Conservation (phyloP, 768 basidiomycete genomes). For the Tephrocybe rancida region DNA sequence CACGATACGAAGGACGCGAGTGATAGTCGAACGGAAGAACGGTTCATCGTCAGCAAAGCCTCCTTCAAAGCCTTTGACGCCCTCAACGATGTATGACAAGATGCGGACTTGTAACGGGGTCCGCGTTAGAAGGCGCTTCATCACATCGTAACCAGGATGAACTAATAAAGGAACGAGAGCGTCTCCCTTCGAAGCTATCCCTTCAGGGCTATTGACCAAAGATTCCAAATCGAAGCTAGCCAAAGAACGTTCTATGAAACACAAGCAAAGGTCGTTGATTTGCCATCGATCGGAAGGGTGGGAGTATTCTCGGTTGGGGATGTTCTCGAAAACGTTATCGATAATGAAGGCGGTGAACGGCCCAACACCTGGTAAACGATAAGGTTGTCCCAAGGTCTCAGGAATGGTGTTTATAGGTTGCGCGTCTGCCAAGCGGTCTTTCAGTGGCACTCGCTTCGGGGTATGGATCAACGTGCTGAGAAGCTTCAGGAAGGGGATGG, state of each 20-base stretch:
- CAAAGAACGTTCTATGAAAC: slow-evolving; percentile 82
- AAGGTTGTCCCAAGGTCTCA: slow-evolving; percentile 77
- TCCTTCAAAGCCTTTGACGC: slow-evolving; percentile 75
- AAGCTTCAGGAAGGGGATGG: slow-evolving; percentile 84
- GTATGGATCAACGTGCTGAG: slow-evolving; percentile 85
- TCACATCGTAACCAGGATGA: slow-evolving; percentile 89
- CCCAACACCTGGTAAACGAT: slow-evolving; percentile 76
- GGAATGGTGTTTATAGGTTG: slow-evolving; percentile 77
- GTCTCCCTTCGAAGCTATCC: slow-evolving; percentile 52
- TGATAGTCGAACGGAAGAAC: slow-evolving; percentile 72
- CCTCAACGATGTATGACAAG: slow-evolving; percentile 80
- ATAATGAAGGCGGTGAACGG: slow-evolving; percentile 88
- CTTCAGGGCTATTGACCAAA: slow-evolving; percentile 60
- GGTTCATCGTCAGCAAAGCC: slow-evolving; percentile 69
- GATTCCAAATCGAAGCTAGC: slow-evolving; percentile 82
- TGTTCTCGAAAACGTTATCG: slow-evolving; percentile 85
- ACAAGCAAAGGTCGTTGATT: slow-evolving; percentile 82
- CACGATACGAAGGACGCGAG: slow-evolving; percentile 81
- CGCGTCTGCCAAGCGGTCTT: slow-evolving; percentile 58
- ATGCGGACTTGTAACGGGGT: slow-evolving; percentile 73
- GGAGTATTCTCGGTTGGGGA: slow-evolving; percentile 73
- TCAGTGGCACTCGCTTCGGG: slow-evolving; percentile 67
- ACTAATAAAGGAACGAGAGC: slow-evolving; percentile 55
- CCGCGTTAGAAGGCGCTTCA: slow-evolving; percentile 75
- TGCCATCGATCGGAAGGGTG: slow-evolving; percentile 81